These are phyloP conservation scores for Madurella fahalii DNA, from an alignment of 2,329 filamentous ascomycete genomes.

Conservation along the genomic window DNA sequence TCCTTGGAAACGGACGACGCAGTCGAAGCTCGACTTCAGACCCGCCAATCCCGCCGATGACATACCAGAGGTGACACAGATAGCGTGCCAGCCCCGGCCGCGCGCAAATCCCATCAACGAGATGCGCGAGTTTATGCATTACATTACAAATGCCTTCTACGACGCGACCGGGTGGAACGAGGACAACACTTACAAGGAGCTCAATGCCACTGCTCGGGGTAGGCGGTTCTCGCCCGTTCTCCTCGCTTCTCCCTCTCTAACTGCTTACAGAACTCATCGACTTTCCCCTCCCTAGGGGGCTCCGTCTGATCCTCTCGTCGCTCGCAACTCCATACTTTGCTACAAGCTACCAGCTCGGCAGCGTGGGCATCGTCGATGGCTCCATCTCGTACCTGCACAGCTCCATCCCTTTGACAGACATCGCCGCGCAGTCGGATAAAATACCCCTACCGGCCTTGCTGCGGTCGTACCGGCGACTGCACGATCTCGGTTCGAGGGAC, in stretches of 20 bases:
- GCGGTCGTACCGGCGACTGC: constrained; percentile 75
- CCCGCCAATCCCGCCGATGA: constrained; percentile 10
- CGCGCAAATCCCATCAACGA: constrained; percentile 11
- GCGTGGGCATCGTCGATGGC: constrained; percentile 86
- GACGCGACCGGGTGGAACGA: constrained; percentile 28
- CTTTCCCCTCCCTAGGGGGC: constrained; percentile 78
- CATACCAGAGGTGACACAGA: constrained; percentile 15
- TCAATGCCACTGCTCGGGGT: constrained; percentile 28
- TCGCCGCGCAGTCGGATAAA: constrained; percentile 64
- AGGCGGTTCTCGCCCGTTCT: neutral
- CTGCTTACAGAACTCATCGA: constrained; percentile 68
- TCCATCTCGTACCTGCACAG: constrained; percentile 97
- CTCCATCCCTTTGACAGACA: constrained; percentile 67
- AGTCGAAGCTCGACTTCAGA: neutral
- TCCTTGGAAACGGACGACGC: no score
- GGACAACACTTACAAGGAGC: constrained; percentile 30
- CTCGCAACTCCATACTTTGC: constrained; percentile 91
- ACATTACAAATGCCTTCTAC: constrained; percentile 30
- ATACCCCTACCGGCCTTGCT: constrained; percentile 76
- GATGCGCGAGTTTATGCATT: constrained; percentile 31
- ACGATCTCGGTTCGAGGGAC: constrained; percentile 48
- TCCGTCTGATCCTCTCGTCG: constrained; percentile 84
- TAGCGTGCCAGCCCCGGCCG: constrained; percentile 11
- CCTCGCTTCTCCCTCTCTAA: neutral
- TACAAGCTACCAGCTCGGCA: constrained; percentile 87